Evolutionary conservation across 2,329 filamentous ascomycete genomes (phyloP).

Genomic region (Colletotrichum sp.): DNA sequence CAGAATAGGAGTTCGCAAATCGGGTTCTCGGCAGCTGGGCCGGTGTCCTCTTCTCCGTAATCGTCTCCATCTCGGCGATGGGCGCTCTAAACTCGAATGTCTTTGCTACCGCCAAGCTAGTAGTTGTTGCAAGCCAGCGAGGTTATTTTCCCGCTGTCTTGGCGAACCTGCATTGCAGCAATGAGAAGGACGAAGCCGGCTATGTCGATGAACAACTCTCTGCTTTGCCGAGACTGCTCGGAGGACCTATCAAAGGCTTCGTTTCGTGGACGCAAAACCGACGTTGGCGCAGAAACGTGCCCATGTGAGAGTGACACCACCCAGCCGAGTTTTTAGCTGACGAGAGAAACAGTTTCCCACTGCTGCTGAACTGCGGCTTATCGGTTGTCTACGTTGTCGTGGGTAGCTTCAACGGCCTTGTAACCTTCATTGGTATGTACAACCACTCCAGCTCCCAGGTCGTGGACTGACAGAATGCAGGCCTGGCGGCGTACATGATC

Average conservation of each 20-base stretch:
- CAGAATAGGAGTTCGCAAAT: slow-evolving; percentile 30
- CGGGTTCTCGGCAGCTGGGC: slow-evolving; percentile 38
- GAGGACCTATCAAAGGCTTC: slow-evolving; percentile 22
- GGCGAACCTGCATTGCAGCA: slow-evolving; percentile 29
- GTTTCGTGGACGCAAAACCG: slow-evolving; percentile 27
- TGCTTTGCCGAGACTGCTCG: slow-evolving; percentile 22
- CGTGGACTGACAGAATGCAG: slow-evolving; percentile 1
- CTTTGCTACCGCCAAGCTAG: slow-evolving; percentile 47
- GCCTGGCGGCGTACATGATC: slow-evolving; percentile 29
- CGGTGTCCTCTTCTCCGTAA: slow-evolving; percentile 41
- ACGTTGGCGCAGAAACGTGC: slow-evolving; percentile 24
- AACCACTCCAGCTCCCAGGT: background rate
- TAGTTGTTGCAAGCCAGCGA: slow-evolving; percentile 38
- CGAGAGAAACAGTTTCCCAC: slow-evolving; percentile 22
- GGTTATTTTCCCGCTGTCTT: slow-evolving; percentile 30
- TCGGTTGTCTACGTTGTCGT: slow-evolving; percentile 28
- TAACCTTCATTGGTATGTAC: slow-evolving; percentile 26
- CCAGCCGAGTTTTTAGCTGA: background rate
- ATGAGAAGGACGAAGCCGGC: slow-evolving; percentile 29
- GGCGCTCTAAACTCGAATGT: slow-evolving; percentile 48
- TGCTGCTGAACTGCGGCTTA: slow-evolving; percentile 27
- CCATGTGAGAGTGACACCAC: slow-evolving; percentile 21
- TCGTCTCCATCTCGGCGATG: slow-evolving; percentile 44
- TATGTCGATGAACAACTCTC: slow-evolving; percentile 26
- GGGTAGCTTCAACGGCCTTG: slow-evolving; percentile 29